phyloP scores from a whole-genome alignment of 306 rosid species.

The Sindora glabra region DNA sequence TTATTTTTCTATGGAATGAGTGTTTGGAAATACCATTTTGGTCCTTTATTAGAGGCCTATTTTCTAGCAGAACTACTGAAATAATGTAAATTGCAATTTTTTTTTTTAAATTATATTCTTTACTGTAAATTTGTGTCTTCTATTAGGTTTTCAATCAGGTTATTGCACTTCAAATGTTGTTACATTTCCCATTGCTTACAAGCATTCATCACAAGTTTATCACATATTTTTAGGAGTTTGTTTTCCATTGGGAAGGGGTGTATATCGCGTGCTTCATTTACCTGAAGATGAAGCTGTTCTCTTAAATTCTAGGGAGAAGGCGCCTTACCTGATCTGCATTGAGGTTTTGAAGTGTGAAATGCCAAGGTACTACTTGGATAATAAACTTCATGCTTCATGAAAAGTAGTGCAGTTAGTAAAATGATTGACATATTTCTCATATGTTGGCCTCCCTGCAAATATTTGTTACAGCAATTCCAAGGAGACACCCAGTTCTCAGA shows the following conservation, averaged over 20 bases:
- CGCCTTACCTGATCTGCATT: conserved; percentile 81
- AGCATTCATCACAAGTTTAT: conserved; percentile 15
- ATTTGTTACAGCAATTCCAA: conserved; percentile 56
- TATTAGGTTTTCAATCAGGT: conserved; percentile 1
- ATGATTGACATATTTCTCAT: conserved; percentile 11
- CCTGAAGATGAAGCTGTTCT: conserved; percentile 99
- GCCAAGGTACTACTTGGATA: conserved; percentile 56
- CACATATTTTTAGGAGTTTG: conserved; percentile 55
- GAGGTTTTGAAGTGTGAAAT: conserved; percentile 88
- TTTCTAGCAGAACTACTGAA: neutral
- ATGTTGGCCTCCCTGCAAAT: conserved; percentile 9
- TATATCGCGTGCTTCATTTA: conserved; percentile 85
- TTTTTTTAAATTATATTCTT: neutral
- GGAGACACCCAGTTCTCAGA: conserved; percentile 68
- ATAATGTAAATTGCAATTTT: conserved; percentile 3
- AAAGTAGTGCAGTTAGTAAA: conserved; percentile 12
- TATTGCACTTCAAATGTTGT: neutral
- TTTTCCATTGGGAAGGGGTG: conserved; percentile 96
- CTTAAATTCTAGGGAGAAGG: conserved; percentile 98
- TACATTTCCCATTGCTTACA: conserved; percentile 1
- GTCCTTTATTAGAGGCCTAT: neutral
- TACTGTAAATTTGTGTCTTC: neutral
- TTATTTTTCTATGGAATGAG: neutral
- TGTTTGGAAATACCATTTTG: neutral
- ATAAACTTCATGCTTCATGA: neutral